Percentiles rank a stretch among this genome's conserved stretches.
Evolutionary conservation across 108 stramenopile genomes (phyloP).

Genomic region (Skeletonema potamos): DNA sequence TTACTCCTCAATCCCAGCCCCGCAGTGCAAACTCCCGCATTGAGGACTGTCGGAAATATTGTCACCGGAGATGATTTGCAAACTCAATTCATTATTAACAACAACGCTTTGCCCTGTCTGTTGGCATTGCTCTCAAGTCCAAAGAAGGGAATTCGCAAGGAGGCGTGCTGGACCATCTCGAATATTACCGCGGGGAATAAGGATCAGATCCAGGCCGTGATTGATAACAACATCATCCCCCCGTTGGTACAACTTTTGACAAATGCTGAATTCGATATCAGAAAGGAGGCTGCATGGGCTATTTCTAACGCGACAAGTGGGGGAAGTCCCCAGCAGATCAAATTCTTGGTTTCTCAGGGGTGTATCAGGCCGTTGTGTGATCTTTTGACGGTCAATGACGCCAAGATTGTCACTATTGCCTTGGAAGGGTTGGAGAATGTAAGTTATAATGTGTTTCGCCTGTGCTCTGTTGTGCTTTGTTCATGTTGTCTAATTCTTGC

Average conservation of each 20-base stretch:
- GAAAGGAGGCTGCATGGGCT: conserved; percentile 99
- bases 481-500: background rate
- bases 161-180: conserved; percentile 99
- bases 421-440: conserved; percentile 97
- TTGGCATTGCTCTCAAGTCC: conserved; percentile 88
- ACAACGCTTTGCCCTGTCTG: conserved; percentile 92
- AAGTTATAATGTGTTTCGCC: conserved; percentile 15
- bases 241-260: conserved; percentile 91
- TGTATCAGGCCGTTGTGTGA: conserved; percentile 94
- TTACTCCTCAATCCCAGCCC: conserved; percentile 90
- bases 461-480: background rate
- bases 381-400: conserved; percentile 87
- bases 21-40: conserved; percentile 96
- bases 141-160: conserved; percentile 99
- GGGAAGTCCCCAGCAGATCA: conserved; percentile 93
- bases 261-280: conserved; percentile 97
- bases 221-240: conserved; percentile 94
- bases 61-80: conserved; percentile 96
- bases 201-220: conserved; percentile 97
- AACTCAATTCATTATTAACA: conserved; percentile 96
- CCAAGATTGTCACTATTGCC: conserved; percentile 96
- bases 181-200: conserved; percentile 99
- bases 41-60: conserved; percentile 98
- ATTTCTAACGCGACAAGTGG: conserved; percentile 98
- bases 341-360: conserved; percentile 91